Percentiles rank a stretch among this genome's conserved stretches.
Evolutionary conservation across 352 stramenopile species (phyloP).

Genomic region (Thraustotheca clavata): DNA sequence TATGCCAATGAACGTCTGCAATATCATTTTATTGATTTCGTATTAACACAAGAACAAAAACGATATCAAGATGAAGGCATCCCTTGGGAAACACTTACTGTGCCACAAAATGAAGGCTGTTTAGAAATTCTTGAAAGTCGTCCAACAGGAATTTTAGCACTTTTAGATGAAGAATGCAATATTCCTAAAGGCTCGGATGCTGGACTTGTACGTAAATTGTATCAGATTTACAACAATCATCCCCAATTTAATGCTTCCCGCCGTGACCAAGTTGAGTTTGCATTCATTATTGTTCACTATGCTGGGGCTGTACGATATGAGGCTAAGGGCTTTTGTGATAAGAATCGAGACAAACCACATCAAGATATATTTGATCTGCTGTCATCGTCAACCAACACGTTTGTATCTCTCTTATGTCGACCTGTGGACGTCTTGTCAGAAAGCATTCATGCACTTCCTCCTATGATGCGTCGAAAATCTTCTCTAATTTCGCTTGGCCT

Average conservation of each 20-base stretch:
- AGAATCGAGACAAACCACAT: constrained; percentile 84
- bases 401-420: constrained; percentile 53
- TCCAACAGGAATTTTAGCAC: constrained; percentile 38
- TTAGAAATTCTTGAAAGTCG: constrained; percentile 41
- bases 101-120: constrained; percentile 50
- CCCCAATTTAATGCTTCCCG: constrained; percentile 47
- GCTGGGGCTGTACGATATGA: constrained; percentile 67
- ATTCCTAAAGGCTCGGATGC: constrained; percentile 15
- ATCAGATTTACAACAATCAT: constrained; percentile 45
- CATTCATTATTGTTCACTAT: constrained; percentile 79
- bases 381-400: constrained; percentile 46
- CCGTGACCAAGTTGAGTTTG: constrained; percentile 56
- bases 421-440: constrained; percentile 44
- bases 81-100: constrained; percentile 38
- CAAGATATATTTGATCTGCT: constrained; percentile 60
- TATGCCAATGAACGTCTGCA: constrained; percentile 80
- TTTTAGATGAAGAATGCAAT: constrained; percentile 38
- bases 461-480: constrained; percentile 47
- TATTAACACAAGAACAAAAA: constrained; percentile 29
- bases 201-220: constrained; percentile 21
- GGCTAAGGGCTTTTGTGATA: constrained; percentile 72
- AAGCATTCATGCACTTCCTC: constrained; percentile 30
- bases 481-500: constrained; percentile 67
- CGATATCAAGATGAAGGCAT: constrained; percentile 34
- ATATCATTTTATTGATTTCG: constrained; percentile 82